Percentiles rank a stretch among this genome's conserved stretches.
phyloP scores from a whole-genome alignment of 306 rosid genomes.

The Ceratonia siliqua region DNA sequence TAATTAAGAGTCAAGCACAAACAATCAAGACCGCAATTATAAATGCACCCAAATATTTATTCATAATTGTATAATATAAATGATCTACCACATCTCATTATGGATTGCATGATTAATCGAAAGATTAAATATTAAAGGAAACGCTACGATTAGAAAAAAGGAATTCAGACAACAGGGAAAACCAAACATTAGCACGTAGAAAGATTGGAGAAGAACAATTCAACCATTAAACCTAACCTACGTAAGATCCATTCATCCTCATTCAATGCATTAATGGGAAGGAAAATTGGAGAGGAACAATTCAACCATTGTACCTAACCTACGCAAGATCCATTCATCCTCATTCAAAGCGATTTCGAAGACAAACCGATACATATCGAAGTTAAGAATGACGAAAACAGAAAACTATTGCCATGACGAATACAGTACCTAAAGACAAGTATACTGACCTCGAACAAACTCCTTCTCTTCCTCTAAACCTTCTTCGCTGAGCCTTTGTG shows the following conservation, averaged over 20 bases:
- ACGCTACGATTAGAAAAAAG: neutral
- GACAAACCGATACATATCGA: too few species aligned
- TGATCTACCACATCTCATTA: neutral
- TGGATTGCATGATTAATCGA: neutral
- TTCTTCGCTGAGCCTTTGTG: neutral
- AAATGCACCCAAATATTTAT: neutral
- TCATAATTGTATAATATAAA: neutral
- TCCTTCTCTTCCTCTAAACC: neutral
- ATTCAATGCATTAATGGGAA: neutral
- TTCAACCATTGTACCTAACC: neutral
- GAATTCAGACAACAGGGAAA: neutral
- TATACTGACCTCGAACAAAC: slow-evolving; percentile 34
- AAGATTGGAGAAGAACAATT: neutral
- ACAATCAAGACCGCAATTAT: neutral
- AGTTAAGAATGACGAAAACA: neutral
- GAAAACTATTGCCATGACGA: neutral
- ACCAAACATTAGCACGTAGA: neutral
- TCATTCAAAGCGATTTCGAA: neutral
- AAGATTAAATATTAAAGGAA: neutral
- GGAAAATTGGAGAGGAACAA: neutral
- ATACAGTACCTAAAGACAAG: neutral
- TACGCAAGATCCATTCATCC: neutral
- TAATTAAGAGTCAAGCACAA: too few species aligned
- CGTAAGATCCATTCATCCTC: neutral
- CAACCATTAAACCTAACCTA: neutral